Evolutionary conservation across 148 eudicot genomes (phyloP).

Genomic region (Rhododendron ferrugineum): DNA sequence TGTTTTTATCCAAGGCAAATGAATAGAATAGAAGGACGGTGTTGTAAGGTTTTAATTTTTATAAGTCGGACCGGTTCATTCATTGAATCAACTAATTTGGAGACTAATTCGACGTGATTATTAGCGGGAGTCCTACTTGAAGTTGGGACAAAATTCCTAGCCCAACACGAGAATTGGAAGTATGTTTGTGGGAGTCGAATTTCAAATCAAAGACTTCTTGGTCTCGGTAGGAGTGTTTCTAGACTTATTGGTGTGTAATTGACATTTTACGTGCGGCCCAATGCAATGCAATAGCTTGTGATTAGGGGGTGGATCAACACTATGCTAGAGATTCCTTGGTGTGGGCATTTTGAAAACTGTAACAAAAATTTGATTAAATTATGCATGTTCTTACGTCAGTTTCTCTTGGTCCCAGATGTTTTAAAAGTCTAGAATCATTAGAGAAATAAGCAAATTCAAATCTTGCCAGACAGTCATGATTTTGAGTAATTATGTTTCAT

Average conservation of each 20-base stretch:
- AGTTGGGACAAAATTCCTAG: too few relatives aligned
- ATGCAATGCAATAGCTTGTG: not conserved
- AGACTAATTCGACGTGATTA: not conserved
- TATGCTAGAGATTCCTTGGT: not conserved
- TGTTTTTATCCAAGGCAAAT: conserved; percentile 7
- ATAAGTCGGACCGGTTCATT: not conserved
- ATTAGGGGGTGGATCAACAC: not conserved
- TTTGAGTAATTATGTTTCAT: too few relatives aligned
- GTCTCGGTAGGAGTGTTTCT: too few relatives aligned
- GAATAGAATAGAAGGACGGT: not conserved
- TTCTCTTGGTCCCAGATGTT: not conserved
- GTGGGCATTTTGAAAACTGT: not conserved
- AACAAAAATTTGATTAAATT: not conserved
- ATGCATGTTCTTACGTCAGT: not conserved
- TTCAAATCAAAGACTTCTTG: too few relatives aligned
- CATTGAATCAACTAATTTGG: not conserved
- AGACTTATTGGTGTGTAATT: too few relatives aligned
- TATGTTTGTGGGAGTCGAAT: too few relatives aligned
- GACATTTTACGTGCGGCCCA: not conserved
- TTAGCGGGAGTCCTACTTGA: not conserved
- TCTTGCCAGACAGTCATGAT: not conserved
- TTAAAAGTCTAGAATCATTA: not conserved
- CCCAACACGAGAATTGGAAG: too few relatives aligned
- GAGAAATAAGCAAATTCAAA: not conserved
- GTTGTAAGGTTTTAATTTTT: not conserved